phyloP scores from a whole-genome alignment of 495 filamentous ascomycete genomes.

The Xylaria acuta region DNA sequence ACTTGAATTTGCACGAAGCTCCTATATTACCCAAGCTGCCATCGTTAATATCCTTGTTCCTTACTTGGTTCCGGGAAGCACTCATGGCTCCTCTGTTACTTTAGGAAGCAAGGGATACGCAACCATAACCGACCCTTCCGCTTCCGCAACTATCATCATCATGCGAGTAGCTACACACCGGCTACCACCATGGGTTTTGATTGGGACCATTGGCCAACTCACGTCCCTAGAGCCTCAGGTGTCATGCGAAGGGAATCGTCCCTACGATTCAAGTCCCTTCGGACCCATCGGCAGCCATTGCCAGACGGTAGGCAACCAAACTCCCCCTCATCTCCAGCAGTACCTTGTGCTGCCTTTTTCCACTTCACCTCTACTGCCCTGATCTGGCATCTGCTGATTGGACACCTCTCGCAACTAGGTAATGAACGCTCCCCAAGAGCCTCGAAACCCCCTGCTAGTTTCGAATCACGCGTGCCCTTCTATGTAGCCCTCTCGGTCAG shows the following conservation, averaged over 20 bases:
- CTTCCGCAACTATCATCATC: neutral
- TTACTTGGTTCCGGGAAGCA: neutral
- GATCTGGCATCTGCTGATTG: constrained; percentile 6
- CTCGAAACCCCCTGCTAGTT: neutral
- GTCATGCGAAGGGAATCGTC: neutral
- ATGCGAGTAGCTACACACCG: neutral
- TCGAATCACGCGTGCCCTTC: neutral
- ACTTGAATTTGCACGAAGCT: neutral
- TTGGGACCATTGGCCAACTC: neutral
- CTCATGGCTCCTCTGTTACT: neutral
- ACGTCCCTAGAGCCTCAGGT: neutral
- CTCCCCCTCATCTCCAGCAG: neutral
- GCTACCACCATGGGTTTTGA: neutral
- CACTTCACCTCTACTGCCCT: neutral
- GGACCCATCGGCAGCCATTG: neutral
- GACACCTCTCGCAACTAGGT: neutral
- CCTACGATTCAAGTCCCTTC: neutral
- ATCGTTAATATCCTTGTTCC: neutral
- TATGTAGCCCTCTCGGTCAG: neutral
- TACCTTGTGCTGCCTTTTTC: constrained; percentile 10
- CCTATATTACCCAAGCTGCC: neutral
- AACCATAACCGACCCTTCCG: neutral
- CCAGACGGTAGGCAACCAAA: constrained; percentile 6
- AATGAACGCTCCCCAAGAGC: neutral
- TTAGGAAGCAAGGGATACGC: neutral